Conservation (phyloP, 495 filamentous ascomycete species). For the Talaromyces thailandensis region DNA sequence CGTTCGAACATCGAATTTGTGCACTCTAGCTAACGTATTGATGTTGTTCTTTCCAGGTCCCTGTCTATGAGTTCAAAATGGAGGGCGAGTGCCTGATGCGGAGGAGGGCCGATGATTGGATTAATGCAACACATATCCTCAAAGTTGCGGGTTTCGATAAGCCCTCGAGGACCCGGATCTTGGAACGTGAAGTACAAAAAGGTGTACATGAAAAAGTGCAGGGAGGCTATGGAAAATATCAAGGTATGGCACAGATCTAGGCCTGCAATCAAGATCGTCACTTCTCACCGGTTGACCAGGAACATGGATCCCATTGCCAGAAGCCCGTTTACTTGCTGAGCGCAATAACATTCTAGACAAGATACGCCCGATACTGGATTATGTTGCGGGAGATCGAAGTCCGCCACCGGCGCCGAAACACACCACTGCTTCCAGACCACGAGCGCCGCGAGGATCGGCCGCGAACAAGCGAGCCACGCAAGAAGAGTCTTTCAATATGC, state of each 20-base stretch:
- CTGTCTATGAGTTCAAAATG: slow-evolving; percentile 83
- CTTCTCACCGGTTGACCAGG: slow-evolving; percentile 36
- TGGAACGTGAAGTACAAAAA: slow-evolving; percentile 95
- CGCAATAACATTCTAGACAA: slow-evolving; percentile 79
- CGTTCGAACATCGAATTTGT: neutral
- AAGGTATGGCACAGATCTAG: slow-evolving; percentile 45
- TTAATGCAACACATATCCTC: slow-evolving; percentile 93
- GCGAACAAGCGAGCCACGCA: slow-evolving; percentile 17
- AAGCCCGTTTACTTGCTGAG: slow-evolving; percentile 70
- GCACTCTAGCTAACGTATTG: neutral
- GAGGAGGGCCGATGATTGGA: slow-evolving; percentile 77
- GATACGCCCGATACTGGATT: slow-evolving; percentile 82
- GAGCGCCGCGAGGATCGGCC: slow-evolving; percentile 22
- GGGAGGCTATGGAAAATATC: slow-evolving; percentile 97
- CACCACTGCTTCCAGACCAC: slow-evolving; percentile 60
- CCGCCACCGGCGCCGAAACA: slow-evolving; percentile 94
- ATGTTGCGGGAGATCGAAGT: slow-evolving; percentile 69
- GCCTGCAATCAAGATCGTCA: neutral
- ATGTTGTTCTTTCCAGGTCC: slow-evolving; percentile 47
- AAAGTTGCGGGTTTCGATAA: slow-evolving; percentile 83
- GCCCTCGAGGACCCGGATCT: slow-evolving; percentile 83
- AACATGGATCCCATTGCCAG: slow-evolving; percentile 88
- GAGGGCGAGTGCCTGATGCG: slow-evolving; percentile 81
- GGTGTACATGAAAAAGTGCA: slow-evolving; percentile 95
- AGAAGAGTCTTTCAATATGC: slow-evolving; percentile 32